Base-by-base conservation (phyloP, 148 eudicot species). In the Amaranthus hypochondriacus region DNA sequence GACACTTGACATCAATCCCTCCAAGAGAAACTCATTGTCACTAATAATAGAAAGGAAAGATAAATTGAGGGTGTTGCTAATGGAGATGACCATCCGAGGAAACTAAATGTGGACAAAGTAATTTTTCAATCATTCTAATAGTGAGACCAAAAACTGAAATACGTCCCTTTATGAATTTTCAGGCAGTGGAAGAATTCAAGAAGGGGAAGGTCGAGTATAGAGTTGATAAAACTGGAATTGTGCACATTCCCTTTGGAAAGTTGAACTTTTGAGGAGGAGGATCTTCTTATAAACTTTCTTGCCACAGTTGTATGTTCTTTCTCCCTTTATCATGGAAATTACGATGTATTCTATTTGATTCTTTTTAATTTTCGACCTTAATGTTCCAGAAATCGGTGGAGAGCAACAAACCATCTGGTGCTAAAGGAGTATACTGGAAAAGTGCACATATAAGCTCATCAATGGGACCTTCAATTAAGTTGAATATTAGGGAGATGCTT, bases 151-250 rank as follows among this genome's bases (percentile, higher is more conserved):
- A 8, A n/a, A 43, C 54, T 70, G 4, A 66, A 75, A 50, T 44
- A 46, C 14, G 44, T 7, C 46, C 39, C 63, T 13, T 3, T 71
- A 53, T 66, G 71, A 51, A 57, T 56, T 28, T 57, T 9, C 89
- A 95, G 98, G 96, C 98, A 12, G 87, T 95, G 68, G 93, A 81
- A 56, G 98, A 95, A 77, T 92, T 95, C 78, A 95, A 92, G 89
- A 87, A 90, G 81, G 98, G 98, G n/a, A 95, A 95, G 80, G 93
- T 95, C 58, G 98, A 92, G 81, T 95, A 70, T 70, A 87, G 98
- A 81, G 98, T 93, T 59, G 98, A 95, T 75, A 95, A 95, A 84
- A 89, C 97, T 5, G 98, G 98, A 68, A 95, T 95, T 15, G 98
- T 95, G 72, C 98, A 95, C 90, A 81, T 95, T 62, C 97, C 96